A percentile compares a stretch with the other conserved stretches of the same genome.
These are phyloP conservation scores for Colletotrichum abscissum DNA, from an alignment of 2,329 filamentous ascomycete species.

Conservation along the genomic window DNA sequence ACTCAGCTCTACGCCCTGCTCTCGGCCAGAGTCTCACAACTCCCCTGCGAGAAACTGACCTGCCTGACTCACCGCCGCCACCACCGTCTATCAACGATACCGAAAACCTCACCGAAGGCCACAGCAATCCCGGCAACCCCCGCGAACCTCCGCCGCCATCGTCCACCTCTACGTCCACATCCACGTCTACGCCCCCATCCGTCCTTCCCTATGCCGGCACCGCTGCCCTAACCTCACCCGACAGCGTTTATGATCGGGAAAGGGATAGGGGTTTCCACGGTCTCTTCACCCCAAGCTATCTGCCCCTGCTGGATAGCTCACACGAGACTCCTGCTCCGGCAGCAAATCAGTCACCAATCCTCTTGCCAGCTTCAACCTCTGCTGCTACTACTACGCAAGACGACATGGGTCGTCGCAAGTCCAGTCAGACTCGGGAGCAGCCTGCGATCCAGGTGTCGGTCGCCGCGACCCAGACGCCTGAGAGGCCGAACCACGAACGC, in stretches of 20 bases:
- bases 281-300: slow-evolving; percentile 71
- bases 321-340: slow-evolving; percentile 40
- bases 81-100: slow-evolving; percentile 39
- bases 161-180: slow-evolving; percentile 11
- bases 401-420: slow-evolving; percentile 24
- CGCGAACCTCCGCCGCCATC: slow-evolving; percentile 19
- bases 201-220: slow-evolving; percentile 27
- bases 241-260: slow-evolving; percentile 51
- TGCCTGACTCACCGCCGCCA: slow-evolving; percentile 49
- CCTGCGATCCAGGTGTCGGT: slow-evolving; percentile 14
- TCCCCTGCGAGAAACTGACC: slow-evolving; percentile 32
- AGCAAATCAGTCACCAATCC: slow-evolving; percentile 36
- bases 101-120: slow-evolving; percentile 9
- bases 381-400: background rate
- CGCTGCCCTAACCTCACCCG: slow-evolving; percentile 28
- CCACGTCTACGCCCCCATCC: slow-evolving; percentile 24
- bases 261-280: slow-evolving; percentile 71
- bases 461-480: slow-evolving; percentile 34
- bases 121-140: slow-evolving; percentile 11
- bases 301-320: slow-evolving; percentile 68
- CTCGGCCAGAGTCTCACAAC: slow-evolving; percentile 36
- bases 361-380: slow-evolving; percentile 36
- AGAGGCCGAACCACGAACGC: slow-evolving; percentile 50
- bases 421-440: slow-evolving; percentile 1
- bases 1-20: slow-evolving; percentile 56